Percentiles rank a stretch among this genome's conserved stretches.
phyloP scores from a whole-genome alignment of 371 early-diverging fungal genomes.

The Blastocladiella emersonii region DNA sequence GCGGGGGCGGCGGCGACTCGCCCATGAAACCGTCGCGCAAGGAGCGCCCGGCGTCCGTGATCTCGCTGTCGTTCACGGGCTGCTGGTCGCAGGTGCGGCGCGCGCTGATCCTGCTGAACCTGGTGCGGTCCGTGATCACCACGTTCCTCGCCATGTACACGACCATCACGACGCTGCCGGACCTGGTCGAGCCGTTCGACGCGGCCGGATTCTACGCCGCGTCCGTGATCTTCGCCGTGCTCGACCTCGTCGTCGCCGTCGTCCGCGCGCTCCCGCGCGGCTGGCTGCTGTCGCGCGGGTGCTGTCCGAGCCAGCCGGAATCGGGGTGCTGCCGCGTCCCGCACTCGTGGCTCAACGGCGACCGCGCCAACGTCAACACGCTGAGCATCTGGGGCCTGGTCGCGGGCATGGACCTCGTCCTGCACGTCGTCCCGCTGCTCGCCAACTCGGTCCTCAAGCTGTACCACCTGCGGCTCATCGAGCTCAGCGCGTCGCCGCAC shows the following conservation, averaged over 20 bases:
- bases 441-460: not conserved
- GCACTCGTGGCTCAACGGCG: not conserved
- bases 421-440: not conserved
- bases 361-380: not conserved
- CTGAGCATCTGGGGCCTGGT: conserved; percentile 3
- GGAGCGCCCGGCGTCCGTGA: no score
- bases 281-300: not conserved
- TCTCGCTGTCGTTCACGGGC: no score
- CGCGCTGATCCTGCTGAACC: not conserved
- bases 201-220: not conserved
- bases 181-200: not conserved
- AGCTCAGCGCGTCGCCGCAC: not conserved
- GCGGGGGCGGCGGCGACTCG: no score
- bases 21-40: no score
- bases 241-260: not conserved
- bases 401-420: not conserved
- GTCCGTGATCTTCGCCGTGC: not conserved
- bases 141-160: not conserved
- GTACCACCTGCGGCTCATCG: not conserved
- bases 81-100: not conserved
- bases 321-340: not conserved
- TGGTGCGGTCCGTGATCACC: not conserved
- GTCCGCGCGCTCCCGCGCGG: not conserved
- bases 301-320: not conserved
- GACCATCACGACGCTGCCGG: not conserved